A percentile compares a stretch with the other conserved stretches of the same genome.
Evolutionary conservation across 1,139 yeast genomes (phyloP).

Genomic region (Saccharomyces hybrid): DNA sequence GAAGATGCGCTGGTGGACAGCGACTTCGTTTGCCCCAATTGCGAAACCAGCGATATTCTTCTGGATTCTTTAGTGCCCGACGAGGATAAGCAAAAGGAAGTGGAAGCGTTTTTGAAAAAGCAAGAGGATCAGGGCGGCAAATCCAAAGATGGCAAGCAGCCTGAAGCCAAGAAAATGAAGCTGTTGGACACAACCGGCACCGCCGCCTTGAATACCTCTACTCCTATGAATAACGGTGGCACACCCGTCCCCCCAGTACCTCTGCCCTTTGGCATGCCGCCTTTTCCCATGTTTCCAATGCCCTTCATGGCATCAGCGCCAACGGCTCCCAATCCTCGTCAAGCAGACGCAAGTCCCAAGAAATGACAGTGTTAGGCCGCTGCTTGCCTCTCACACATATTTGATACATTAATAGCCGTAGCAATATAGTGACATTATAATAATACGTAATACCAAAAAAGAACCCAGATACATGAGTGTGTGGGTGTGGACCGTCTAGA

Average conservation of each 20-base stretch:
- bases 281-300: conserved; percentile 25
- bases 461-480: neutral
- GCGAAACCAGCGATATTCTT: conserved; percentile 64
- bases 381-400: neutral
- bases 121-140: conserved; percentile 28
- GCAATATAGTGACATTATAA: neutral
- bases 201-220: neutral
- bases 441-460: neutral
- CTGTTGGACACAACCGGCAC: neutral
- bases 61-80: conserved; percentile 66
- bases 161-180: conserved; percentile 3
- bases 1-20: conserved; percentile 71
- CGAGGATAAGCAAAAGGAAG: conserved; percentile 46
- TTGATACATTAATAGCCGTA: neutral
- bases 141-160: neutral
- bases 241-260: conserved; percentile 11
- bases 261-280: conserved; percentile 20
- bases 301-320: conserved; percentile 17
- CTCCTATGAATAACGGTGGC: conserved; percentile 9
- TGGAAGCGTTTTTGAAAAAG: conserved; percentile 45
- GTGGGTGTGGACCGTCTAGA: neutral
- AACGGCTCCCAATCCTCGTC: neutral
- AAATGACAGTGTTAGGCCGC: neutral
- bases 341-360: neutral
- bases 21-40: conserved; percentile 88